A percentile compares a stretch with the other conserved stretches of the same genome.
Evolutionary conservation across 163 green algal genomes (phyloP).

Genomic region (Coccomyxa subellipsoidea): DNA sequence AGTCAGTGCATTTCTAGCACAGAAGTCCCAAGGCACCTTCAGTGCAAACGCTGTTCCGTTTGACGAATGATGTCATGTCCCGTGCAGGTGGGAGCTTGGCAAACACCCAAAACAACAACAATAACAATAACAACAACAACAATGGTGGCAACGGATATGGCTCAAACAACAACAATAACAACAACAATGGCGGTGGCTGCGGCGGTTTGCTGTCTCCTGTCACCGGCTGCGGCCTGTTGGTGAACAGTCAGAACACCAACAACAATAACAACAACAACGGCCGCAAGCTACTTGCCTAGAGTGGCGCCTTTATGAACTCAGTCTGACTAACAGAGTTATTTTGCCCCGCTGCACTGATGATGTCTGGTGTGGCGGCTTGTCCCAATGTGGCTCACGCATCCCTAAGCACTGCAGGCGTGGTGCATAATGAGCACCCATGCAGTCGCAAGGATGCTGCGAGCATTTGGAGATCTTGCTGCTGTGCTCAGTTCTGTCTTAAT

Average conservation of each 20-base stretch:
- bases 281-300: not conserved
- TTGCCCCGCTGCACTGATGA: not conserved
- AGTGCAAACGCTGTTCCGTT: too few species aligned
- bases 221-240: not conserved
- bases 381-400: not conserved
- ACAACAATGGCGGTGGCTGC: not conserved
- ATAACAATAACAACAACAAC: constrained; percentile 1
- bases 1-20: too few species aligned
- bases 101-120: constrained; percentile 8
- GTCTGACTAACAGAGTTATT: too few species aligned
- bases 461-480: not conserved
- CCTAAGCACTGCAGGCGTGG: not conserved
- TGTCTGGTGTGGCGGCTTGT: not conserved
- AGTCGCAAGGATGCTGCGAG: not conserved
- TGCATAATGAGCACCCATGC: not conserved
- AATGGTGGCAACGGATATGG: not conserved
- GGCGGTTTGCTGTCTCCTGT: not conserved
- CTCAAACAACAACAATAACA: not conserved
- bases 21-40: too few species aligned
- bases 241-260: not conserved
- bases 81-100: not conserved
- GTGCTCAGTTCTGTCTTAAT: not conserved
- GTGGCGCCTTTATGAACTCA: too few species aligned
- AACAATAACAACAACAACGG: constrained; percentile 5
- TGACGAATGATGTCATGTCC: too few species aligned